A percentile compares a stretch with the other conserved stretches of the same genome.
Conservation (phyloP, 106 monocot genomes). For the Apostasia shenzhenica region DNA sequence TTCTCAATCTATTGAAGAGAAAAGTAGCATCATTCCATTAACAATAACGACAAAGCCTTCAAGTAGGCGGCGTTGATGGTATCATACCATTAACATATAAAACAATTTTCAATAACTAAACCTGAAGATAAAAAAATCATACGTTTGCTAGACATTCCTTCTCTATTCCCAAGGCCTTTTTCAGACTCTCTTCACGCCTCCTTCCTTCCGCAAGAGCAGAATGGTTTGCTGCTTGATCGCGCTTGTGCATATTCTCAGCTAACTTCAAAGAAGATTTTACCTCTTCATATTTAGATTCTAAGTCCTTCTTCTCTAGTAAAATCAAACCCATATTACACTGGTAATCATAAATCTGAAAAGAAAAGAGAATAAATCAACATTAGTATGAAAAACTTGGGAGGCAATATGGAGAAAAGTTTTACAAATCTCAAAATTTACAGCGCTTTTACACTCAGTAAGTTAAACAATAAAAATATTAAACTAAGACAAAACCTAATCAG, state of each 20-base stretch:
- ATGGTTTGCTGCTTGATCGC: constrained; percentile 40
- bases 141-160: constrained; percentile 78
- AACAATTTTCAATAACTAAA: background rate
- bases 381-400: background rate
- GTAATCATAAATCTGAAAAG: constrained; percentile 75
- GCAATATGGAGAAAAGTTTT: no score
- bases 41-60: background rate
- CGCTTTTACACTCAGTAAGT: no score
- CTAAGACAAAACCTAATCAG: no score
- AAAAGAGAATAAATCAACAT: background rate
- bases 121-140: constrained; percentile 17
- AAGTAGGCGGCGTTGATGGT: no score
- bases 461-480: background rate
- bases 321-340: constrained; percentile 89
- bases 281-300: constrained; percentile 61
- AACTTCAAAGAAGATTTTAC: constrained; percentile 50
- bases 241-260: constrained; percentile 39
- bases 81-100: no score
- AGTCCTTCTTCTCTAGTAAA: constrained; percentile 70
- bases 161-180: constrained; percentile 62
- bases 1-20: constrained; percentile 67
- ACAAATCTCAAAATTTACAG: no score
- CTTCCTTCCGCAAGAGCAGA: constrained; percentile 63
- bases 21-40: background rate
- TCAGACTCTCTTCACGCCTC: constrained; percentile 62